Evolutionary conservation across 129 eudicot genomes (phyloP).

Genomic region (Flaveria brownii): DNA sequence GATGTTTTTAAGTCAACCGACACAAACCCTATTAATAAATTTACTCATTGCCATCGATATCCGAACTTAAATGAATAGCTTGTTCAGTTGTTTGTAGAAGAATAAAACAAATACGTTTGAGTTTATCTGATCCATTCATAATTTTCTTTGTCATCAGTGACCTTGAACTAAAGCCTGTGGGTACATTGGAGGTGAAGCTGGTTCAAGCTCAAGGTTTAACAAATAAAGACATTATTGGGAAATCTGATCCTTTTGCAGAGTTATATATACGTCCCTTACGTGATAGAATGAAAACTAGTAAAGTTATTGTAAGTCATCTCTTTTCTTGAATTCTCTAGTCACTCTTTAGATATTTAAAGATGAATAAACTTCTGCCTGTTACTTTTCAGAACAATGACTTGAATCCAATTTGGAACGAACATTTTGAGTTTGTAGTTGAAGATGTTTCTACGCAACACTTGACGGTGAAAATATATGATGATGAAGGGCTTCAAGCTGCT

Average conservation of each 20-base stretch:
- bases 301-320: conserved; percentile 67
- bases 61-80: background rate
- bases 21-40: background rate
- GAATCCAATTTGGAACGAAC: conserved; percentile 98
- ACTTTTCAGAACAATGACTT: conserved; percentile 73
- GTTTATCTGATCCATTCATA: background rate
- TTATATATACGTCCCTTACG: conserved; percentile 78
- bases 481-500: conserved; percentile 90
- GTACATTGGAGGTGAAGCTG: conserved; percentile 89
- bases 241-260: conserved; percentile 91
- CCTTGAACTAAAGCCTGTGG: conserved; percentile 93
- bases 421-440: conserved; percentile 89
- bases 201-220: conserved; percentile 93
- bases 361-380: background rate
- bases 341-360: background rate
- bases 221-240: conserved; percentile 90
- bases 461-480: conserved; percentile 80
- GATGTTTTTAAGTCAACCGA: background rate
- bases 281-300: conserved; percentile 71
- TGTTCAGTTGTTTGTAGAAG: background rate
- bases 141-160: conserved; percentile 46
- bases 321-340: background rate
- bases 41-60: background rate
- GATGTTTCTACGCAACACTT: conserved; percentile 82
- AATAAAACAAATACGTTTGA: conserved; percentile 6